Conservation (phyloP, 2,329 filamentous ascomycete genomes). For the Aspergillus proliferans region DNA sequence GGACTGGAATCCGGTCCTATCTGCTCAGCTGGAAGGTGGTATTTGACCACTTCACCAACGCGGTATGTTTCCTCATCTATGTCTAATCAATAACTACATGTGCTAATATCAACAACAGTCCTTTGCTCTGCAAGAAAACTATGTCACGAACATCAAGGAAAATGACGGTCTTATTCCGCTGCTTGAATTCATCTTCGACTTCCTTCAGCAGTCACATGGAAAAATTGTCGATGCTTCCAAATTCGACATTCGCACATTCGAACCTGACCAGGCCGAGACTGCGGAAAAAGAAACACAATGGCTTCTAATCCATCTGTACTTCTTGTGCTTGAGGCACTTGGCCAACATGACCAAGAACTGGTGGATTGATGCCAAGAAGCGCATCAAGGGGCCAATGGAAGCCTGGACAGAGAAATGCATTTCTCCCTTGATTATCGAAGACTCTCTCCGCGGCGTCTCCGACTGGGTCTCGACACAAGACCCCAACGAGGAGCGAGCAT, state of each 20-base stretch:
- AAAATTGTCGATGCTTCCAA: constrained; percentile 65
- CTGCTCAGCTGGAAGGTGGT: constrained; percentile 83
- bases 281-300: constrained; percentile 72
- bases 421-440: constrained; percentile 36
- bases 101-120: constrained; percentile 44
- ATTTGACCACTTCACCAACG: constrained; percentile 74
- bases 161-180: constrained; percentile 63
- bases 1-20: constrained; percentile 67
- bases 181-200: constrained; percentile 74
- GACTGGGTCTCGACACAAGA: constrained; percentile 41
- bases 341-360: constrained; percentile 75
- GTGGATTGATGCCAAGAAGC: constrained; percentile 73
- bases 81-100: background rate
- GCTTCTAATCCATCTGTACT: constrained; percentile 81
- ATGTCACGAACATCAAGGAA: constrained; percentile 70
- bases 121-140: constrained; percentile 74
- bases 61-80: constrained; percentile 37
- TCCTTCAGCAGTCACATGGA: constrained; percentile 71
- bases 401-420: constrained; percentile 74
- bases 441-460: constrained; percentile 34
- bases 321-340: constrained; percentile 67
- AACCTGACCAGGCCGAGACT: constrained; percentile 54
- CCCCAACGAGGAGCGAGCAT: constrained; percentile 45
- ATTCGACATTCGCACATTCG: constrained; percentile 62
- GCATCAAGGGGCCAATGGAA: constrained; percentile 74